phyloP scores from a whole-genome alignment of 1,139 yeast genomes.

The Lodderomyces orthopsilosis region DNA sequence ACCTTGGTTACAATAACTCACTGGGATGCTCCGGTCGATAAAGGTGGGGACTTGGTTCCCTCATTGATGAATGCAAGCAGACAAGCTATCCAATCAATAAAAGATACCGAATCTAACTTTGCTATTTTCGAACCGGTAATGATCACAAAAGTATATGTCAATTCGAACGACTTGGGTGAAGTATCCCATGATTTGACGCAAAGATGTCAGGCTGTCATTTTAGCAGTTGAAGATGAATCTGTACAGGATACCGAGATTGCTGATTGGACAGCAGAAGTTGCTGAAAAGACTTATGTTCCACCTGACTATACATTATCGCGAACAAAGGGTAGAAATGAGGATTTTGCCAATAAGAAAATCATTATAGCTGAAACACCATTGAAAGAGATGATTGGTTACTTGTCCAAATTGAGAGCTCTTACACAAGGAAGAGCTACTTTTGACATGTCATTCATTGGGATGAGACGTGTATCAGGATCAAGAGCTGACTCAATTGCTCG shows the following conservation, averaged over 20 bases:
- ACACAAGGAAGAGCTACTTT: slow-evolving; percentile 90
- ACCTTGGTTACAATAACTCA: slow-evolving; percentile 48
- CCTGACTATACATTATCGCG: slow-evolving; percentile 47
- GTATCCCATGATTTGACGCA: slow-evolving; percentile 74
- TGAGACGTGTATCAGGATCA: slow-evolving; percentile 51
- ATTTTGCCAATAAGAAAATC: slow-evolving; percentile 45
- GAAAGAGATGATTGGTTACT: slow-evolving; percentile 86
- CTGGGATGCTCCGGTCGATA: slow-evolving; percentile 59
- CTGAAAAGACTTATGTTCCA: slow-evolving; percentile 56
- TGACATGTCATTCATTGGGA: slow-evolving; percentile 73
- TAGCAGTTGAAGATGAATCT: slow-evolving; percentile 58
- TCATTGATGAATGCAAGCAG: slow-evolving; percentile 31
- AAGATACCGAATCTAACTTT: slow-evolving; percentile 29
- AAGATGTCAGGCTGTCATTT: slow-evolving; percentile 70
- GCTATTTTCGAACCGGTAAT: slow-evolving; percentile 82
- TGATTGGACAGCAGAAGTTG: slow-evolving; percentile 49
- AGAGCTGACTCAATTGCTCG: slow-evolving; percentile 20
- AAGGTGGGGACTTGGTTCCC: slow-evolving; percentile 25
- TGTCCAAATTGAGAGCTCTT: slow-evolving; percentile 70
- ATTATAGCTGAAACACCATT: slow-evolving; percentile 80
- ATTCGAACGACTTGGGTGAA: slow-evolving; percentile 72
- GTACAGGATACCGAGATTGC: slow-evolving; percentile 37
- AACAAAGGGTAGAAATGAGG: slow-evolving; percentile 13
- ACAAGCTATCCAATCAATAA: slow-evolving; percentile 33
- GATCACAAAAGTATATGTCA: slow-evolving; percentile 68